A percentile compares a stretch with the other conserved stretches of the same genome.
phyloP scores from a whole-genome alignment of 176 grass and related monocot species.

The Oryza coarctata region DNA sequence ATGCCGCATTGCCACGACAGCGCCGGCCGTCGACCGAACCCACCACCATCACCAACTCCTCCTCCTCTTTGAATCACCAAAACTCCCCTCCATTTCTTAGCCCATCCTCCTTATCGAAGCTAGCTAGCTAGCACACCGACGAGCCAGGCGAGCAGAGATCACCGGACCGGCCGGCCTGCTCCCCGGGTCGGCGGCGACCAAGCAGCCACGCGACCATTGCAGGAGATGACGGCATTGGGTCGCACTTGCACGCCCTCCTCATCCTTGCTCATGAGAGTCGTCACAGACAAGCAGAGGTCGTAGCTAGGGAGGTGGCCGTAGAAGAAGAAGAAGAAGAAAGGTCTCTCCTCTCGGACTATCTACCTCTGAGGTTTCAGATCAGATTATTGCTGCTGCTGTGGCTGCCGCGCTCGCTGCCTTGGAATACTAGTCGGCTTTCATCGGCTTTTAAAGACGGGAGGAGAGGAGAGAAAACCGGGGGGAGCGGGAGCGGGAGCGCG shows the following conservation, averaged over 20 bases:
- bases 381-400: not conserved
- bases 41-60: not conserved
- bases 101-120: not conserved
- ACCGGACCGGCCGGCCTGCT: not conserved
- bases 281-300: no score
- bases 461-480: constrained; percentile 8
- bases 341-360: not conserved
- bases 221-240: not conserved
- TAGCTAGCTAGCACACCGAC: not conserved
- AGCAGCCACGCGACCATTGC: not conserved
- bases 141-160: not conserved
- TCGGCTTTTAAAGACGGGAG: constrained; percentile 13
- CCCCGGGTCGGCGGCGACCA: not conserved
- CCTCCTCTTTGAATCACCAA: not conserved
- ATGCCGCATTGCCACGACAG: constrained; percentile 44
- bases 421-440: not conserved
- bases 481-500: not conserved
- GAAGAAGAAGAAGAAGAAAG: not conserved
- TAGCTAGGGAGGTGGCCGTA: no score
- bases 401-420: not conserved
- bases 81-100: constrained; percentile 2
- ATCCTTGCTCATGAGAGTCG: constrained; percentile 2
- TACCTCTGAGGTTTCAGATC: not conserved
- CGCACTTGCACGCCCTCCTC: not conserved
- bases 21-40: constrained; percentile 11